Evolutionary conservation across 805 yeast species (phyloP).

Genomic region (Lipomyces orientalis): DNA sequence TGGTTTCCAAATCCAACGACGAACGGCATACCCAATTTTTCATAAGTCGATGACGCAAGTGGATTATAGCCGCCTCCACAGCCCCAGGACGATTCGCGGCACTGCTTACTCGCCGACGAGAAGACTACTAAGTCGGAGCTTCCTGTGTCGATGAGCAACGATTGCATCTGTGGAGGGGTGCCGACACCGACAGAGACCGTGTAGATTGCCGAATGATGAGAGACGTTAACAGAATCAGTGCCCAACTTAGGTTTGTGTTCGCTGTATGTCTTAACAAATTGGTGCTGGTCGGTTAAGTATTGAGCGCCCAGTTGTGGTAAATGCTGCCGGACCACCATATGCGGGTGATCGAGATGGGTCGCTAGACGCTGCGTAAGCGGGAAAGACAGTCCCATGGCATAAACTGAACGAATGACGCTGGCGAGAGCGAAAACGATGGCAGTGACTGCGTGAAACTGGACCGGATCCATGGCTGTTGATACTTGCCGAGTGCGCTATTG

Average conservation of each 20-base stretch:
- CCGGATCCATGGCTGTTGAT: not conserved
- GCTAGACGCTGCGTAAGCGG: constrained; percentile 5
- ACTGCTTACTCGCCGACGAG: constrained; percentile 26
- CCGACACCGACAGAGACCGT: constrained; percentile 32
- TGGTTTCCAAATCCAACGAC: constrained; percentile 32
- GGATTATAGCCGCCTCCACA: constrained; percentile 36
- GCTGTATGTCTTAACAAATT: not conserved
- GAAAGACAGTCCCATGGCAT: constrained; percentile 3
- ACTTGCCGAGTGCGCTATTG: not conserved
- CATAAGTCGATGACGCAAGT: constrained; percentile 12
- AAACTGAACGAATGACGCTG: not conserved
- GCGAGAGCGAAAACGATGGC: not conserved
- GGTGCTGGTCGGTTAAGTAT: not conserved
- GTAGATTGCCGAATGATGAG: constrained; percentile 22
- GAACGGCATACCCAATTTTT: constrained; percentile 17
- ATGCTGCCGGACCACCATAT: not conserved
- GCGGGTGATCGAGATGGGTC: constrained; percentile 5
- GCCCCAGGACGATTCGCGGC: constrained; percentile 21
- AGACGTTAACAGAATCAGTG: not conserved
- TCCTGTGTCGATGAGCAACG: constrained; percentile 33
- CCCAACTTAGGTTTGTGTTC: not conserved
- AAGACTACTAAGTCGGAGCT: constrained; percentile 28
- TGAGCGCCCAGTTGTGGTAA: not conserved
- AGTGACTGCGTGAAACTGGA: not conserved
- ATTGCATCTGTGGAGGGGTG: constrained; percentile 33